Evolutionary conservation across 2,329 filamentous ascomycete species (phyloP), one percentile per base, ranked within the genome.

Genomic region (Ophiostoma piceae): DNA sequence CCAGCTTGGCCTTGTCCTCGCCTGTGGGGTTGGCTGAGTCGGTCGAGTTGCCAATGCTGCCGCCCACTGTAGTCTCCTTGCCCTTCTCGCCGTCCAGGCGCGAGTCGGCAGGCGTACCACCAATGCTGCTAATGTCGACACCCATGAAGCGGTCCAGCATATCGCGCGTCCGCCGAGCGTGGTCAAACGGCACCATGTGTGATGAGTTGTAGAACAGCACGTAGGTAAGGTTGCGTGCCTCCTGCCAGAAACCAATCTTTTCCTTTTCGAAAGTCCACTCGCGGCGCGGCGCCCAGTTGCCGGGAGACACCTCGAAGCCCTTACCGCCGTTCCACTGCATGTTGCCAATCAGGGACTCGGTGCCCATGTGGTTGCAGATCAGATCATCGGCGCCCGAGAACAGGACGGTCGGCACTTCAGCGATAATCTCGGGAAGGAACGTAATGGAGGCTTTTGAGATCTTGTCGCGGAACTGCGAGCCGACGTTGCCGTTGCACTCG

Each of bases 171-270:
- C 93, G 90, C 66, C 92, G 88, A 0, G 94, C 90, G 75, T 91
- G 91, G 79, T 99, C 94, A 76, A 95, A 98, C 0, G 95, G 96
- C 0, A 99, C 95, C 95, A 99, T 99, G 79, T 99, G 95, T 67
- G 92, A 96, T 19, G 92, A 89, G 79, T 99, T 96, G 83, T 96
- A 92, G 80, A 98, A 97, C 57, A 96, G 84, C 41, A 99, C 89
- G 77, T 99, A 99, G 0, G 95, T 97, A 72, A 99, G 81, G 80
- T 99, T 99, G 74, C 96, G 89, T 1, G 95, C 94, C 78, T 93
- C 88, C 79, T 99, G 96, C 84, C 94, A 99, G 77, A 96, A 92
- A 32, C 95, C 95, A 3, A 94, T 94, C 1, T 87, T 82, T 74
- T 97, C 87, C 72, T 90, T 92, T 79, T 98, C 95, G 74, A 98